Percentiles rank a stretch among this genome's conserved stretches.
These are phyloP conservation scores for Viridothelium virens DNA, from an alignment of 495 filamentous ascomycete genomes.

Conservation along the genomic window DNA sequence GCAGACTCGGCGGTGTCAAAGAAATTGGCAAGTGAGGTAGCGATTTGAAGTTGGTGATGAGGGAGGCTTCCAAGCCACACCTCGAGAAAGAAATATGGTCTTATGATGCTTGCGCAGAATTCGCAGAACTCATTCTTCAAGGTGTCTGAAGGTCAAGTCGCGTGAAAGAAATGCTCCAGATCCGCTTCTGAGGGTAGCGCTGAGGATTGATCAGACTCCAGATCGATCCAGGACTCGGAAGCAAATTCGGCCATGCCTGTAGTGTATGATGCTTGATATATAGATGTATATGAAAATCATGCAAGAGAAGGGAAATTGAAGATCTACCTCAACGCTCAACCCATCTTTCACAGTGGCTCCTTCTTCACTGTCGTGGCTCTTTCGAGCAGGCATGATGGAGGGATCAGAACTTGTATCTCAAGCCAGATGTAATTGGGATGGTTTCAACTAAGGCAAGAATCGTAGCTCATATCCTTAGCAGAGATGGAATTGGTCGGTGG, in stretches of 20 bases:
- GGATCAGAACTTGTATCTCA: background rate
- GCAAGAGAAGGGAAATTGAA: background rate
- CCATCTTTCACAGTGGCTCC: slow-evolving; percentile 26
- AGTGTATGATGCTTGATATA: background rate
- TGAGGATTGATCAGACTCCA: background rate
- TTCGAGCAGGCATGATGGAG: slow-evolving; percentile 33
- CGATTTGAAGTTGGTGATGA: too few relatives aligned
- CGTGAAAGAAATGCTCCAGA: background rate
- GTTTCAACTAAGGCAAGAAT: background rate
- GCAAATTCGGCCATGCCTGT: background rate
- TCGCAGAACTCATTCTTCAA: background rate
- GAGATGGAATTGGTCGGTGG: background rate
- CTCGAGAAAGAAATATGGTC: background rate
- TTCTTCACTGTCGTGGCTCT: slow-evolving; percentile 31
- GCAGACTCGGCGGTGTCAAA: too few relatives aligned
- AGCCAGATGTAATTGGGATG: background rate
- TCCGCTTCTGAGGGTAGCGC: background rate
- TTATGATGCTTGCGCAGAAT: background rate
- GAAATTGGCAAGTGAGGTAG: too few relatives aligned
- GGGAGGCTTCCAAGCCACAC: background rate
- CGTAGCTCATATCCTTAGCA: background rate
- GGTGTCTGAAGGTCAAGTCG: background rate
- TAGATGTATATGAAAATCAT: background rate
- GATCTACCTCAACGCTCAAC: slow-evolving; percentile 33
- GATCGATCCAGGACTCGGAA: background rate